Evolutionary conservation across 2,329 filamentous ascomycete genomes (phyloP), one percentile per base, ranked within the genome.

Genomic region (Ophiostoma sp.): DNA sequence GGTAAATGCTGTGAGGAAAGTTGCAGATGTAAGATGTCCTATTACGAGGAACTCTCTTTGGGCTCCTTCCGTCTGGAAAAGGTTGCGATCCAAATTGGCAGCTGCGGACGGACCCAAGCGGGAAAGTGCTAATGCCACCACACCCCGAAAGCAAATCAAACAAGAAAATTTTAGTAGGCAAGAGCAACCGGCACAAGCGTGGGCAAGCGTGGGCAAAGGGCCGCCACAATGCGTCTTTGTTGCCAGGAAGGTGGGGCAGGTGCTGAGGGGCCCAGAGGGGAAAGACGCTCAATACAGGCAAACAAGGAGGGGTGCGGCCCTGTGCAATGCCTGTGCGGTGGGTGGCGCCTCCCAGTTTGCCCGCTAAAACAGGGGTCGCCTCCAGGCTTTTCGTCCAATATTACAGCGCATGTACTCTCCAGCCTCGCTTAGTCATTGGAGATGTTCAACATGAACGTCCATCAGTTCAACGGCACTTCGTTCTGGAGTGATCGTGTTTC

Each of bases 221-320:
- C 50, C 45, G 42, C 69, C 61, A 69, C 36, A 39, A 17, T 71
- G 31, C 61, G 61, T 66, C 36, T 45, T 66, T 70, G 75, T 75
- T 76, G 74, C 74, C 55, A 71, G 75, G 75, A 75, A 76, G 75
- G 75, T 76, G 75, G 75, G 75, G 75, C 75, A 73, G 19, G 28
- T 59, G 17, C 61, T 45, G 61, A 66, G 68, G 72, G 70, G 68
- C 63, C 19, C 59, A 39, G 19, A 64, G 33, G 33, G 17, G 52
- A 28, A 31, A 48, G 12, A 48, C 42, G 17, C 42, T 48, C 33
- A 36, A 8, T 19, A 42, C 22, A 33, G 64, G 66, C 22, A 33
- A 48, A 68, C 3, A 69, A 66, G 28, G 45, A 69, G 45, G 66
- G 45, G 42, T 66, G 63, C 64, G 72, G 72, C 64, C 31, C n/a